phyloP scores from a whole-genome alignment of 768 basidiomycete species.

The Porphyrellus cyaneotinctus region DNA sequence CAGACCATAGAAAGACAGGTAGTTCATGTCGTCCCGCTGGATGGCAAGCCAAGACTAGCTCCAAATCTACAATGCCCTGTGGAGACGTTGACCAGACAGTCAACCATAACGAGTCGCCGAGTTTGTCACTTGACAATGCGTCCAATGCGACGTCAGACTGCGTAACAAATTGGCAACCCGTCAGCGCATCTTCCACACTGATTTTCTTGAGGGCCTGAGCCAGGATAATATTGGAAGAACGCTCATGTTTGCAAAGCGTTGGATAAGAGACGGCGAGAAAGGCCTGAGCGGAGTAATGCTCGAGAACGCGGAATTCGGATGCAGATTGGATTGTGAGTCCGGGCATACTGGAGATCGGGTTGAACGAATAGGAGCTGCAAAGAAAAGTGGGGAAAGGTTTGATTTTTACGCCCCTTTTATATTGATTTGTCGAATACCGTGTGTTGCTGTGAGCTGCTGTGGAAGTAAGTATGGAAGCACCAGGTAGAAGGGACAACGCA shows the following conservation, averaged over 20 bases:
- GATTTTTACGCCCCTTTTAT: slow-evolving; percentile 5
- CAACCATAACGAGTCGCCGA: slow-evolving; percentile 42
- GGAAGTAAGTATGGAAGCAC: slow-evolving; percentile 10
- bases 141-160: slow-evolving; percentile 33
- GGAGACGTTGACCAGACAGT: slow-evolving; percentile 42
- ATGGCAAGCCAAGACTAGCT: slow-evolving; percentile 47
- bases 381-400: background rate
- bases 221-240: slow-evolving; percentile 49
- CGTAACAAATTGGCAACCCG: slow-evolving; percentile 34
- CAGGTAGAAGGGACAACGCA: background rate
- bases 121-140: slow-evolving; percentile 19
- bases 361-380: background rate
- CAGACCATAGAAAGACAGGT: slow-evolving; percentile 52
- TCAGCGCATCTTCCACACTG: slow-evolving; percentile 35
- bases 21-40: slow-evolving; percentile 42
- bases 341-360: slow-evolving; percentile 21
- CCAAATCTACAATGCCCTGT: slow-evolving; percentile 32
- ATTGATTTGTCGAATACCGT: background rate
- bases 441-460: slow-evolving; percentile 24
- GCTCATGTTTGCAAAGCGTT: slow-evolving; percentile 42
- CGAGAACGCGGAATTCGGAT: slow-evolving; percentile 28
- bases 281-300: slow-evolving; percentile 38
- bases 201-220: slow-evolving; percentile 46
- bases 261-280: slow-evolving; percentile 42
- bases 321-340: slow-evolving; percentile 26